A percentile compares a stretch with the other conserved stretches of the same genome.
These are phyloP conservation scores for Aspergillus conjunctus DNA, from an alignment of 495 filamentous ascomycete genomes.

Conservation along the genomic window DNA sequence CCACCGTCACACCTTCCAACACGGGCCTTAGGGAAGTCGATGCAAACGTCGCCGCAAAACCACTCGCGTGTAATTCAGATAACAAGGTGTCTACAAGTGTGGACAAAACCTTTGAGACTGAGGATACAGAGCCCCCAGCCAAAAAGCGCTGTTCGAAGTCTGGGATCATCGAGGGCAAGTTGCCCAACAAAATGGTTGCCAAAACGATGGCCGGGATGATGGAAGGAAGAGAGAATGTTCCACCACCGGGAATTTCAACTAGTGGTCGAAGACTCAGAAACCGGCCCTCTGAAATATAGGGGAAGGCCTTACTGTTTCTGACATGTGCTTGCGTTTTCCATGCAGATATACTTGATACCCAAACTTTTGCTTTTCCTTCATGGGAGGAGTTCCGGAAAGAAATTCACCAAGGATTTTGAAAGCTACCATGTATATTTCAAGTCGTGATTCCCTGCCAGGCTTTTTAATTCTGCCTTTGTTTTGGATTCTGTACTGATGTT, in stretches of 20 bases:
- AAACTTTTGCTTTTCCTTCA: constrained; percentile 6
- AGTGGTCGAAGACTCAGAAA: constrained; percentile 34
- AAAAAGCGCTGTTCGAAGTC: constrained; percentile 55
- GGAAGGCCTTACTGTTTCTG: not conserved
- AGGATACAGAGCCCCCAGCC: constrained; percentile 51
- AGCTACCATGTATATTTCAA: not conserved
- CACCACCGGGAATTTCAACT: constrained; percentile 38
- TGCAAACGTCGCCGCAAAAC: constrained; percentile 51
- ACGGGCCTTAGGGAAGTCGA: constrained; percentile 58
- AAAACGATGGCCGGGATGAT: constrained; percentile 46
- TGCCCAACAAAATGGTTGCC: constrained; percentile 47
- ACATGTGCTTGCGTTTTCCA: constrained; percentile 10
- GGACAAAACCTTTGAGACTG: constrained; percentile 30
- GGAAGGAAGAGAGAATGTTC: constrained; percentile 66
- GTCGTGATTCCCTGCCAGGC: not conserved
- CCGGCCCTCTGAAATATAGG: constrained; percentile 27
- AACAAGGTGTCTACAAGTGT: constrained; percentile 22
- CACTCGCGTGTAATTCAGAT: constrained; percentile 33
- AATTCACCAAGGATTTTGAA: constrained; percentile 1
- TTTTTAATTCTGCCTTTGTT: not conserved
- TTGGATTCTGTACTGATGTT: not conserved
- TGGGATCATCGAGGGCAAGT: constrained; percentile 39
- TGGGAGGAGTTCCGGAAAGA: constrained; percentile 11
- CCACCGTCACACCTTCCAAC: constrained; percentile 43
- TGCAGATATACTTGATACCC: constrained; percentile 18